phyloP scores from a whole-genome alignment of 2,329 filamentous ascomycete genomes.

The Apiospora koreana region DNA sequence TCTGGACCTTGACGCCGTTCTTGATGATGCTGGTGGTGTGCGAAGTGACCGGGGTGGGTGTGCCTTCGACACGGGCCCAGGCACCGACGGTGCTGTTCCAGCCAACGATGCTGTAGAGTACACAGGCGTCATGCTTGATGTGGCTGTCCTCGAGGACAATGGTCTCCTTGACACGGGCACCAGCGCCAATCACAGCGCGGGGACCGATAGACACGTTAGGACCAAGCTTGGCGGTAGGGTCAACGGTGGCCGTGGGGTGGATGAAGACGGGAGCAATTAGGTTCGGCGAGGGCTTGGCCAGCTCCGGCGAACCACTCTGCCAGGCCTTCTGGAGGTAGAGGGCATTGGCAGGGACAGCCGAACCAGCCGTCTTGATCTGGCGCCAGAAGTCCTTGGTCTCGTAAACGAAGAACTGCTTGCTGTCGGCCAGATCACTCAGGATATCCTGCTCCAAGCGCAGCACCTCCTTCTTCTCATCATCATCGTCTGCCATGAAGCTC shows the following conservation, averaged over 20 bases:
- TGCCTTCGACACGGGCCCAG: conserved; percentile 98
- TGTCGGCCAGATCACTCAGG: conserved; percentile 91
- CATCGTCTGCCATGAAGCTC: conserved; percentile 60
- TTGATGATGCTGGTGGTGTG: conserved; percentile 95
- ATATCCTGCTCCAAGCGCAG: conserved; percentile 97
- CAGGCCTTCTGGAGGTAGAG: conserved; percentile 94
- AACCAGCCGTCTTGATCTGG: conserved; percentile 98
- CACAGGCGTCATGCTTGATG: conserved; percentile 94
- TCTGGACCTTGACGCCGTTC: conserved; percentile 98
- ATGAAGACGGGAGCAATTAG: conserved; percentile 94
- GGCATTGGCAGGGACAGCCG: conserved; percentile 93
- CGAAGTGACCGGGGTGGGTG: conserved; percentile 81
- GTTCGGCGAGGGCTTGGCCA: conserved; percentile 79
- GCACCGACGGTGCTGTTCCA: conserved; percentile 95
- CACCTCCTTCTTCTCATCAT: conserved; percentile 78
- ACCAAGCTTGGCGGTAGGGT: conserved; percentile 93
- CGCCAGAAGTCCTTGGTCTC: conserved; percentile 99
- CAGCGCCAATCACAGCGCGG: conserved; percentile 80
- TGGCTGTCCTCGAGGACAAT: conserved; percentile 94
- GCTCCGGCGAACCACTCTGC: conserved; percentile 79
- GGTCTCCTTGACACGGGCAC: conserved; percentile 90
- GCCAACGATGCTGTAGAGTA: conserved; percentile 94
- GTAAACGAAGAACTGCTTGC: conserved; percentile 96
- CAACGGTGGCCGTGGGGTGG: conserved; percentile 85
- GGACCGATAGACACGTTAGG: conserved; percentile 96